Conservation (phyloP, 176 grass and related monocot genomes). For the Carex myosuroides region DNA sequence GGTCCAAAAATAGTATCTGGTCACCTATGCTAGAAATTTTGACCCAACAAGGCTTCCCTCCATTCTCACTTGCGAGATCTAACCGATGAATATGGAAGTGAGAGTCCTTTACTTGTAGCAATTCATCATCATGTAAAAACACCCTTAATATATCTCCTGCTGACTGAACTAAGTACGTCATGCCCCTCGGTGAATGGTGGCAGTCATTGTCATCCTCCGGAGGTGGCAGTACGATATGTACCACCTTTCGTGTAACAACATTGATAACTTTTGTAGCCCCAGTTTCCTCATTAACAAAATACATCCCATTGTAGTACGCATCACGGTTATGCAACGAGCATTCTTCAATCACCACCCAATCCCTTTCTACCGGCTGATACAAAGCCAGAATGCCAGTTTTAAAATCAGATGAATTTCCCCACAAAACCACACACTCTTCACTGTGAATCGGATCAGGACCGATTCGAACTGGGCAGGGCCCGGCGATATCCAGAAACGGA, state of each 20-base stretch:
- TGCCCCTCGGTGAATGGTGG: background rate
- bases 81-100: constrained; percentile 16
- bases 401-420: constrained; percentile 6
- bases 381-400: constrained; percentile 5
- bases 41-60: constrained; percentile 3
- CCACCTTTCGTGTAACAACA: background rate
- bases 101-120: background rate
- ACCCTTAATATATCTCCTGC: constrained; percentile 10
- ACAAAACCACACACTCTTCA: background rate
- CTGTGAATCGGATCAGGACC: background rate
- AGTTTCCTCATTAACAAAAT: constrained; percentile 5
- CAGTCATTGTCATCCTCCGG: background rate
- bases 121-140: background rate
- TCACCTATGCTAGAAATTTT: constrained; percentile 15
- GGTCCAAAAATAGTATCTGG: constrained; percentile 19
- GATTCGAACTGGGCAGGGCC: background rate
- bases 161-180: background rate
- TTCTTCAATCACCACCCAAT: constrained; percentile 23
- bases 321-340: constrained; percentile 9
- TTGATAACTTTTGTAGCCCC: background rate
- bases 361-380: background rate
- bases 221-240: background rate
- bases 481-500: background rate
- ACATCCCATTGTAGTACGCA: constrained; percentile 9
- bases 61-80: background rate